phyloP scores from a whole-genome alignment of 495 filamentous ascomycete genomes.

The Hyaloscypha bicolor region DNA sequence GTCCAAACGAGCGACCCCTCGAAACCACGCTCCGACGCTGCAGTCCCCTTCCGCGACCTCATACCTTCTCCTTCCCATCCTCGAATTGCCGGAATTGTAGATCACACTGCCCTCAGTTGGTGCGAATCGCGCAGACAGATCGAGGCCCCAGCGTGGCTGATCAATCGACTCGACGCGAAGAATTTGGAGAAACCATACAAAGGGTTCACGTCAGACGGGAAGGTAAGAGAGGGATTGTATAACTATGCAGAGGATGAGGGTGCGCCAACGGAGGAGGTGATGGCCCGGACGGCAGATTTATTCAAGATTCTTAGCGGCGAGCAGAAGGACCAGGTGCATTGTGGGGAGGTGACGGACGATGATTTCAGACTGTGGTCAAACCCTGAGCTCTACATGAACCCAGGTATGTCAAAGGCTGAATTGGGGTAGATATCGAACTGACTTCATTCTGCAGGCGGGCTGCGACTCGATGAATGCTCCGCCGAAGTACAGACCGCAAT shows the following conservation, averaged over 20 bases:
- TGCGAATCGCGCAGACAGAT: slow-evolving; percentile 32
- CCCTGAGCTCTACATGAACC: slow-evolving; percentile 35
- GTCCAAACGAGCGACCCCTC: slow-evolving; percentile 28
- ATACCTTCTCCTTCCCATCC: slow-evolving; percentile 29
- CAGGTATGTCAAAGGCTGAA: slow-evolving; percentile 14
- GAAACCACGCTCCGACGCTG: slow-evolving; percentile 29
- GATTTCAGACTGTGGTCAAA: slow-evolving; percentile 34
- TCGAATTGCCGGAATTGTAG: slow-evolving; percentile 29
- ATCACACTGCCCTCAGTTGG: slow-evolving; percentile 29
- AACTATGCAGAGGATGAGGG: slow-evolving; percentile 32
- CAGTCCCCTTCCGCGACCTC: slow-evolving; percentile 32
- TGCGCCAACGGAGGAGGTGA: slow-evolving; percentile 30
- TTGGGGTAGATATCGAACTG: neutral
- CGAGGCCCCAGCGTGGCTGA: slow-evolving; percentile 34
- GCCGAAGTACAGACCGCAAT: slow-evolving; percentile 24
- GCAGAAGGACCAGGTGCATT: slow-evolving; percentile 26
- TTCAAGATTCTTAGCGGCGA: slow-evolving; percentile 23
- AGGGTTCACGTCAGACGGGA: slow-evolving; percentile 30
- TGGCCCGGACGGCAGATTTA: slow-evolving; percentile 8
- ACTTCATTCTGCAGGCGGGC: slow-evolving; percentile 18
- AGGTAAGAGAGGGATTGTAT: slow-evolving; percentile 28
- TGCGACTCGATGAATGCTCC: slow-evolving; percentile 32
- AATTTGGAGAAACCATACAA: slow-evolving; percentile 30
- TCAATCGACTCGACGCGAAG: slow-evolving; percentile 30
- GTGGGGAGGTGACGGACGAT: slow-evolving; percentile 30